Evolutionary conservation across 2,329 filamentous ascomycete genomes (phyloP), one percentile per base, ranked within the genome.

Genomic region (Corinectria fuckeliana): DNA sequence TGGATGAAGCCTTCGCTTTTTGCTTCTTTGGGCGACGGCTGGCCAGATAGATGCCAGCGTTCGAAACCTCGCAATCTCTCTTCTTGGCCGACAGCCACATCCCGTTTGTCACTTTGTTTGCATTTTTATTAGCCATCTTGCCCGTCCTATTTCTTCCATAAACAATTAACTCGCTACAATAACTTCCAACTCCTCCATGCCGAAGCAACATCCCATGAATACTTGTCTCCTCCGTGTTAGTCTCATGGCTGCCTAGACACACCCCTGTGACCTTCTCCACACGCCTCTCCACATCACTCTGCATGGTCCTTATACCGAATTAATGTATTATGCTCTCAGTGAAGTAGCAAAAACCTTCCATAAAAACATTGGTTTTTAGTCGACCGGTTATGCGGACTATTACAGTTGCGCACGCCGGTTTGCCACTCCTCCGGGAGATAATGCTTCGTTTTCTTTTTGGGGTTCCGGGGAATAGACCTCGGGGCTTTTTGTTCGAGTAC

Each of bases 1-100:
- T n/a, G n/a, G n/a, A n/a, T n/a, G 32, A 41, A 18, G 28, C 21
- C 56, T 59, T 62, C 60, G 56, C 60, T 60, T 62, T 62, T 62
- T 61, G 45, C 30, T 28, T 5, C 4, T 47, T 30, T 26, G 8
- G 20, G 11, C n/a, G 16, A 38, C 8, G 10, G 8, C 9, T 3
- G 9, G 16, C 9, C 5, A 16, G n/a, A 18, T 4, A 18, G 9
- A 18, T 20, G 9, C 20, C 4, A 4, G 4, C 9, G 38, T 42
- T 42, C 20, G 38, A 42, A 21, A 7, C 13, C 6, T 13, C 5
- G 4, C 3, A 11, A 6, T 42, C n/a, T n/a, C 13, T 5, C 38
- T 23, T 23, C 4, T 42, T 42, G 10, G 13, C 20, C 6, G 14
- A 8, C 0, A 14, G 11, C 6, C 11, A 23, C 11, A 7, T 7